Percentiles rank a stretch among this genome's conserved stretches.
Conservation (phyloP, 768 basidiomycete species). For the Rhizopogon vinicolor region DNA sequence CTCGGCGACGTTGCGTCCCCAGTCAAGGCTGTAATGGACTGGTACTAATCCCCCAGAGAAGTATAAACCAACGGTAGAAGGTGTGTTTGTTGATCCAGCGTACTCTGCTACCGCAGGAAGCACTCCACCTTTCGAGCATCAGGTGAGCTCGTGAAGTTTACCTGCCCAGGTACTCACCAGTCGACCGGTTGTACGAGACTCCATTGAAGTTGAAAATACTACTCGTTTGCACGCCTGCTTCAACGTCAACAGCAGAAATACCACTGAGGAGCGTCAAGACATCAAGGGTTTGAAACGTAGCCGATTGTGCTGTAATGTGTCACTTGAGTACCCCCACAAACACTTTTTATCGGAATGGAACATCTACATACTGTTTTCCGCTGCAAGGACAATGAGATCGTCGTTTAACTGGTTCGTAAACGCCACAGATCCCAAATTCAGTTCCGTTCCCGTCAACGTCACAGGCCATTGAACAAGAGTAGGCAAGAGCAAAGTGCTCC, state of each 20-base stretch:
- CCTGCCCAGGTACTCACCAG: background rate
- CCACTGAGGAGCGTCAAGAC: background rate
- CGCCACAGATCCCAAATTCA: background rate
- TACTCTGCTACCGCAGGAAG: background rate
- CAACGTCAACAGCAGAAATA: background rate
- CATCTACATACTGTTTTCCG: background rate
- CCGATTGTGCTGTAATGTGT: background rate
- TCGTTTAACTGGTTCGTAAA: background rate
- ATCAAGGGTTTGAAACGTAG: background rate
- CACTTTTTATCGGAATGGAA: background rate
- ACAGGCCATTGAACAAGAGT: background rate
- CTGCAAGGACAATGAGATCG: background rate
- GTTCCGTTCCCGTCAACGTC: background rate
- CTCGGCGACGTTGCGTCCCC: background rate
- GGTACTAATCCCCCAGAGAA: background rate
- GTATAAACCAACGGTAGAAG: background rate
- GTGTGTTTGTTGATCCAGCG: background rate
- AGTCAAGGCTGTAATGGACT: background rate
- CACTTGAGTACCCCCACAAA: background rate
- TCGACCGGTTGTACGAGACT: background rate
- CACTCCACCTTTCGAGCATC: background rate
- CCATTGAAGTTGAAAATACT: background rate
- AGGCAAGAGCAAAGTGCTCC: background rate
- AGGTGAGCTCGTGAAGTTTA: background rate
- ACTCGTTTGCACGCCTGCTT: background rate